Evolutionary conservation across 2,329 filamentous ascomycete species (phyloP).

Genomic region (Calonectria leucothoes): DNA sequence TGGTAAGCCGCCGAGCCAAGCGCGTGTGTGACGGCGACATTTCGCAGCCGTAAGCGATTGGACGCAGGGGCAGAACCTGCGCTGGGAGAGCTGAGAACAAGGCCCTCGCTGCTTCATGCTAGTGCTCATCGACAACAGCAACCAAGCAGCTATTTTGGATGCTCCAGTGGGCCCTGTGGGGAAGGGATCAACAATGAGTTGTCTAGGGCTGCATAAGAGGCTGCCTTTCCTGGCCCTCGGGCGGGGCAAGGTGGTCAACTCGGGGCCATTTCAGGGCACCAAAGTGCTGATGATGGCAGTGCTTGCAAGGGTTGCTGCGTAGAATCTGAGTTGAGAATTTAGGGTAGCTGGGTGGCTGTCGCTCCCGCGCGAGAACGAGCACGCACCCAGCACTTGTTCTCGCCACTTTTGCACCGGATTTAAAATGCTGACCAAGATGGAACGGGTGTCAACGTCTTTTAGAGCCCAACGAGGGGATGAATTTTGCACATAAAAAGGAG

Average conservation of each 20-base stretch:
- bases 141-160: background rate
- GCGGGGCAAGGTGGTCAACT: background rate
- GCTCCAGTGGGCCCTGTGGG: background rate
- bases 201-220: background rate
- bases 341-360: background rate
- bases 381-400: background rate
- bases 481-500: background rate
- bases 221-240: background rate
- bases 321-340: constrained; percentile 12
- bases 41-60: background rate
- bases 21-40: background rate
- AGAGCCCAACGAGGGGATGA: too few relatives aligned
- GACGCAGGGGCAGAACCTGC: background rate
- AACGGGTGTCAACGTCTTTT: background rate
- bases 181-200: constrained; percentile 1
- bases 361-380: background rate
- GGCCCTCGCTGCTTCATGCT: background rate
- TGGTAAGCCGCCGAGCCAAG: background rate
- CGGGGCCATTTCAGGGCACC: background rate
- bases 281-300: constrained; percentile 4
- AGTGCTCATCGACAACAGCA: background rate
- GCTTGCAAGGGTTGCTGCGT: background rate
- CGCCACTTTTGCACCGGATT: background rate
- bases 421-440: constrained; percentile 9
- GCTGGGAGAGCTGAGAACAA: background rate